These are phyloP conservation scores for Plantago major DNA, from an alignment of 257 asterid genomes.

Conservation along the genomic window DNA sequence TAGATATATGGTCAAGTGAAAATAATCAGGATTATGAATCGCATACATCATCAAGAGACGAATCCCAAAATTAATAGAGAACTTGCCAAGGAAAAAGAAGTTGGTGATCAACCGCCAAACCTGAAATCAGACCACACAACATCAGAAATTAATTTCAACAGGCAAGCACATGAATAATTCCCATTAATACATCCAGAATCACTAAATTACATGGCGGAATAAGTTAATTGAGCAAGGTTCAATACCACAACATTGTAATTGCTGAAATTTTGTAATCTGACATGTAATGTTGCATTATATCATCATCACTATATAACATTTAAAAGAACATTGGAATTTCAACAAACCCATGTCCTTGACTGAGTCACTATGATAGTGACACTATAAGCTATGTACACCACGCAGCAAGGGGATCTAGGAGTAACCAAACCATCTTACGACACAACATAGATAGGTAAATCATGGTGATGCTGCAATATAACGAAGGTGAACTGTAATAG, in stretches of 20 bases:
- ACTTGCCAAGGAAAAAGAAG: slow-evolving; percentile 81
- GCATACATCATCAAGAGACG: slow-evolving; percentile 98
- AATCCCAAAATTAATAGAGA: slow-evolving; percentile 92
- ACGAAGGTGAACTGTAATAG: no score
- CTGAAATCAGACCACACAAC: slow-evolving; percentile 37
- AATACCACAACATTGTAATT: neutral
- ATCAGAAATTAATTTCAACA: slow-evolving; percentile 5
- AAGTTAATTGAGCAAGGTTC: neutral
- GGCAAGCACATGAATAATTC: neutral
- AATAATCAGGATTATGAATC: slow-evolving; percentile 14
- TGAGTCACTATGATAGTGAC: no score
- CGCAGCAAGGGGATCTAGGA: no score
- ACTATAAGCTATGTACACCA: no score
- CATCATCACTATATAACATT: no score
- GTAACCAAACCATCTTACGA: no score
- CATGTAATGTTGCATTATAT: no score
- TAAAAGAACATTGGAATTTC: no score
- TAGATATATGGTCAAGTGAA: slow-evolving; percentile 1
- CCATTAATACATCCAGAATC: neutral
- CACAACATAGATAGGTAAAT: no score
- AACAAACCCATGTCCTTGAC: no score
- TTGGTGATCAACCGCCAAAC: slow-evolving; percentile 74
- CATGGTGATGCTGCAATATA: no score
- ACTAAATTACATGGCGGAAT: neutral
- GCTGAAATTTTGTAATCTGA: no score